phyloP scores from a whole-genome alignment of 495 filamentous ascomycete species.

The Darksidea phi region DNA sequence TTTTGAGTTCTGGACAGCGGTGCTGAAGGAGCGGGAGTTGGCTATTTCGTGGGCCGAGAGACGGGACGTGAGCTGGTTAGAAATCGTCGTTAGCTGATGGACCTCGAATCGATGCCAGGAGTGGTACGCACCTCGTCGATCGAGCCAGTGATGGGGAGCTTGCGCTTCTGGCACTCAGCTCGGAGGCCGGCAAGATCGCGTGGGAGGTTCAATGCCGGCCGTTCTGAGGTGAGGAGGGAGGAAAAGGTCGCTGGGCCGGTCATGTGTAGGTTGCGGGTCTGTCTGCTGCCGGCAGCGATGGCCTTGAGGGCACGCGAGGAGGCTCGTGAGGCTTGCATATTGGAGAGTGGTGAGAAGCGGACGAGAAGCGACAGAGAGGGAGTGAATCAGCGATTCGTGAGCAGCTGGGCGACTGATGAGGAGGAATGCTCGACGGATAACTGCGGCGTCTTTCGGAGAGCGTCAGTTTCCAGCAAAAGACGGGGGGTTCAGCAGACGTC shows the following conservation, averaged over 20 bases:
- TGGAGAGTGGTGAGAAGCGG: neutral
- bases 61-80: conserved; percentile 53
- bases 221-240: conserved; percentile 42
- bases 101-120: conserved; percentile 33
- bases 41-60: conserved; percentile 54
- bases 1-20: conserved; percentile 47
- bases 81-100: conserved; percentile 41
- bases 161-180: conserved; percentile 45
- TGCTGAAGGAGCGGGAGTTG: conserved; percentile 55
- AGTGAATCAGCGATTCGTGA: neutral
- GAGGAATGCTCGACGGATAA: no score
- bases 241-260: conserved; percentile 45
- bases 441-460: no score
- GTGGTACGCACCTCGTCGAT: conserved; percentile 49
- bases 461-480: no score
- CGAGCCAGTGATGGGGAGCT: conserved; percentile 55
- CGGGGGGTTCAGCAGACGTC: no score
- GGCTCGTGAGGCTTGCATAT: conserved; percentile 53
- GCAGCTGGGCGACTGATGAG: neutral
- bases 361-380: neutral
- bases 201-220: conserved; percentile 40
- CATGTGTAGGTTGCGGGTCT: conserved; percentile 55
- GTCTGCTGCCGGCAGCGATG: conserved; percentile 45
- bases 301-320: conserved; percentile 53
- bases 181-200: conserved; percentile 39